phyloP scores from a whole-genome alignment of 1,284 basidiomycete species.

The Agroathelia rolfsii region DNA sequence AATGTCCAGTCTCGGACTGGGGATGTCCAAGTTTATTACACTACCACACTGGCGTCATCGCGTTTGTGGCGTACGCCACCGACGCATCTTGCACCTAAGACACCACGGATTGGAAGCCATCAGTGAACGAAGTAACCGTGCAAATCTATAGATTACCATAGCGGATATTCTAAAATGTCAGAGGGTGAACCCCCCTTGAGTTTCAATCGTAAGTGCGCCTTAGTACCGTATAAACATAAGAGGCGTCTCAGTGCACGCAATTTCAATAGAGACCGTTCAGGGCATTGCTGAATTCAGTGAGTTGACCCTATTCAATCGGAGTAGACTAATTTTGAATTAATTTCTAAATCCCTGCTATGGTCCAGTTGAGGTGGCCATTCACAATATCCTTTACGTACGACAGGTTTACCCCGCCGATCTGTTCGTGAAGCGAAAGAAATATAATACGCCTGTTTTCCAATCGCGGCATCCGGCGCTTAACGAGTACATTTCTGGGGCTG shows the following conservation, averaged over 20 bases:
- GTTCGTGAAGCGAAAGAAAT: conserved; percentile 81
- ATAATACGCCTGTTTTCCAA: conserved; percentile 84
- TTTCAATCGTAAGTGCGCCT: conserved; percentile 22
- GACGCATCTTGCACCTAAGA: not conserved
- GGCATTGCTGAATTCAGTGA: conserved; percentile 60
- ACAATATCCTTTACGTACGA: conserved; percentile 84
- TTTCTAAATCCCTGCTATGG: conserved; percentile 7
- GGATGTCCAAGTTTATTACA: too few relatives aligned
- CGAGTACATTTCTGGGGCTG: conserved; percentile 77
- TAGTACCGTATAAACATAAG: not conserved
- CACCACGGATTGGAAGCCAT: not conserved
- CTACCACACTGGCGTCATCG: too few relatives aligned
- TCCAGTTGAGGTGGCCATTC: conserved; percentile 86
- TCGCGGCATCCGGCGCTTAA: conserved; percentile 83
- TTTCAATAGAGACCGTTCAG: conserved; percentile 40
- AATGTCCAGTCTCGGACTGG: too few relatives aligned
- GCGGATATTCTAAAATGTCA: too few relatives aligned
- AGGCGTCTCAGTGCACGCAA: conserved; percentile 3
- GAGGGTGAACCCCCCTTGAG: conserved; percentile 19
- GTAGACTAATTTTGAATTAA: too few relatives aligned
- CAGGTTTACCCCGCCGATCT: conserved; percentile 84
- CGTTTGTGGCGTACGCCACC: conserved; percentile 2
- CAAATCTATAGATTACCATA: too few relatives aligned
- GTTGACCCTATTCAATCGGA: too few relatives aligned
- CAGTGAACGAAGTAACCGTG: conserved; percentile 14